Evolutionary conservation across 768 basidiomycete genomes (phyloP).

Genomic region (Rhizopogon rudus): DNA sequence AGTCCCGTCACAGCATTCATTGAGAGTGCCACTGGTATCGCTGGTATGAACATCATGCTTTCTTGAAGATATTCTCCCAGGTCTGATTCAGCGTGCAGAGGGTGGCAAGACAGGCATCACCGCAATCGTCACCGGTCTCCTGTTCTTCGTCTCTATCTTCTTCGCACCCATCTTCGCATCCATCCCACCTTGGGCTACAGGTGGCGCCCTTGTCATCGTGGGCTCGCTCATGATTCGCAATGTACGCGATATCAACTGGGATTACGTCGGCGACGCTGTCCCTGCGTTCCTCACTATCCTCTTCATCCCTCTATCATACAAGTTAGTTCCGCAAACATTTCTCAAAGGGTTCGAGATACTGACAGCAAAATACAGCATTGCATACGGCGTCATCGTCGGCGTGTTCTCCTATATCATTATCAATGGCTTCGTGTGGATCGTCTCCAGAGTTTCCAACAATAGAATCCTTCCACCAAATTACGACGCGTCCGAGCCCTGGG

Average conservation of each 20-base stretch:
- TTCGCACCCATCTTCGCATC: conserved; percentile 88
- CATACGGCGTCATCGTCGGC: conserved; percentile 85
- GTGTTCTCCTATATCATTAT: conserved; percentile 65
- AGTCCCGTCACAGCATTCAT: conserved; percentile 82
- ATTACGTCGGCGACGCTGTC: conserved; percentile 81
- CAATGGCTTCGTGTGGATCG: conserved; percentile 60
- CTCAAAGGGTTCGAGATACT: not conserved
- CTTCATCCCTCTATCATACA: conserved; percentile 74
- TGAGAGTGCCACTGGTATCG: conserved; percentile 79
- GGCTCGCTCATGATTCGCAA: conserved; percentile 90
- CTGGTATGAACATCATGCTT: conserved; percentile 35
- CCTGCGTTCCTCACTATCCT: conserved; percentile 83
- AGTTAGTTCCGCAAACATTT: conserved; percentile 37
- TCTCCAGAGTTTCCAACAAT: conserved; percentile 54
- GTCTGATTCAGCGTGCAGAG: conserved; percentile 39
- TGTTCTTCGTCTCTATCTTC: conserved; percentile 83
- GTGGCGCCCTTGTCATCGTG: conserved; percentile 79
- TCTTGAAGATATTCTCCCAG: not conserved
- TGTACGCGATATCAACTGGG: conserved; percentile 85
- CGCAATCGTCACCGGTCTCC: conserved; percentile 63
- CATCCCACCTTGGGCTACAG: conserved; percentile 85
- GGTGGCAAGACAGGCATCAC: conserved; percentile 87
- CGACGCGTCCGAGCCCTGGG: conserved; percentile 63
- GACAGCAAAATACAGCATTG: conserved; percentile 49
- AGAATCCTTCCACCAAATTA: conserved; percentile 60